Conservation (phyloP, 495 filamentous ascomycete species). For the Trichoderma orchidacearum region DNA sequence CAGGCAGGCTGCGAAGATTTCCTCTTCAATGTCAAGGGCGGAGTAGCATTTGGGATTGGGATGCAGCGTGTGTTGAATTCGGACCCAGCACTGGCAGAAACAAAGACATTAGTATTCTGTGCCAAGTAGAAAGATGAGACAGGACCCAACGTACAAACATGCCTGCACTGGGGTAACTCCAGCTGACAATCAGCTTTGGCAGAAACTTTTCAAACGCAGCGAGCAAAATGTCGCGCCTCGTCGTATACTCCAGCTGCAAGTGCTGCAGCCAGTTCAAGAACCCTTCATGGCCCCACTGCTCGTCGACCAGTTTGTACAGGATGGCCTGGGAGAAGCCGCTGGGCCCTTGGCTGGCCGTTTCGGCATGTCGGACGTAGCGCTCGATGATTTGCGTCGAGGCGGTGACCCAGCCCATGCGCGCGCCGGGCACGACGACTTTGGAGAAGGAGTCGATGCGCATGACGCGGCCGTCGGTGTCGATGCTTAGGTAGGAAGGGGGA, state of each 20-base stretch:
- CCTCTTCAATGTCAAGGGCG: conserved; percentile 64
- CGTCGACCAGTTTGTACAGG: conserved; percentile 80
- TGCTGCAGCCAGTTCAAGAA: conserved; percentile 83
- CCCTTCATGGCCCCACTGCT: conserved; percentile 83
- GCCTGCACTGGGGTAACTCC: conserved; percentile 70
- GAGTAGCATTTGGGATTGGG: conserved; percentile 43
- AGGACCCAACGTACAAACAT: conserved; percentile 69
- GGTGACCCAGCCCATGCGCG: conserved; percentile 70
- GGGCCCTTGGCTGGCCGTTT: conserved; percentile 70
- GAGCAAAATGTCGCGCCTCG: conserved; percentile 59
- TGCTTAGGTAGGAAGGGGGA: conserved; percentile 52
- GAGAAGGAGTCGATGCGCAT: conserved; percentile 73
- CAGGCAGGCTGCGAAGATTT: conserved; percentile 63
- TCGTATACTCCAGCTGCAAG: conserved; percentile 74
- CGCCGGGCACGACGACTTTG: conserved; percentile 68
- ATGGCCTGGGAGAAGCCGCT: conserved; percentile 70
- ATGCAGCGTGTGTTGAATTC: conserved; percentile 61
- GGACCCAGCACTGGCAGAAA: conserved; percentile 61
- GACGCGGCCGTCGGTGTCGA: conserved; percentile 79
- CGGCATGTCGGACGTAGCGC: conserved; percentile 61
- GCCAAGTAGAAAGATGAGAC: not conserved
- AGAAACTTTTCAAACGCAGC: conserved; percentile 70
- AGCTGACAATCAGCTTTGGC: conserved; percentile 65
- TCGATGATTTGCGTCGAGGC: conserved; percentile 67
- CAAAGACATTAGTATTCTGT: not conserved